Evolutionary conservation across 148 eudicot genomes (phyloP), one percentile per base, ranked within the genome.

Genomic region (Rhododendron simsii): DNA sequence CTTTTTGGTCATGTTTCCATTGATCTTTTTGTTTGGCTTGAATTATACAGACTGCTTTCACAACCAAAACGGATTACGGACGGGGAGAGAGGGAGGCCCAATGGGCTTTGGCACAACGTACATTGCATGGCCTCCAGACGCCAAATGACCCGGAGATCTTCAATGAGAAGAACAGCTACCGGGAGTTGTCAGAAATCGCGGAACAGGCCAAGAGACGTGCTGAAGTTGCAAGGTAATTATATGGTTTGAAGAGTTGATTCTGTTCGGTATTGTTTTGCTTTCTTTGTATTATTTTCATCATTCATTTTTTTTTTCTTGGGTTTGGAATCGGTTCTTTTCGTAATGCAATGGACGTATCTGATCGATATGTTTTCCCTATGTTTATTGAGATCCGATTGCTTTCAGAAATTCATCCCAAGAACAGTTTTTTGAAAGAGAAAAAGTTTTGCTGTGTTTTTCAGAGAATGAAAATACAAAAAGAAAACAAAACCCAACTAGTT

Each of bases 201-300:
- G 98, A 93, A 82, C 98, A 93, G 87, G 98, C 98, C 77, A 94
- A 93, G 88, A 89, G 91, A 87, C 98, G 95, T 0, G 96, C 96
- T 86, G 96, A 93, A 90, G 91, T 93, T 48, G 96, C 96, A 18
- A 92, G 95, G 95, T 92, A 89, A 39, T 26, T 86, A 21, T 65
- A 63, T 63, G 26, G 65, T 63, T 67, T 26, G 74, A 26, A 26
- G 74, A 67, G 74, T 26, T 3, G 35, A 67, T 11, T 67, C 74
- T 26, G 15, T 71, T 71, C 21, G 9, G 39, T 33, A 26, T 71
- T 71, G 21, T 71, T 71, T 33, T n/a, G 30, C 14, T 7, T 65
- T n/a, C 33, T n/a, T 10, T 26, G 2, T 59, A 33, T 5, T 59
- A 33, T 5, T 71, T 30, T 69, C 75, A 69, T 28, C 28, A 8